Base-by-base conservation (phyloP, 768 basidiomycete genomes). In the Boletus huronensis region DNA sequence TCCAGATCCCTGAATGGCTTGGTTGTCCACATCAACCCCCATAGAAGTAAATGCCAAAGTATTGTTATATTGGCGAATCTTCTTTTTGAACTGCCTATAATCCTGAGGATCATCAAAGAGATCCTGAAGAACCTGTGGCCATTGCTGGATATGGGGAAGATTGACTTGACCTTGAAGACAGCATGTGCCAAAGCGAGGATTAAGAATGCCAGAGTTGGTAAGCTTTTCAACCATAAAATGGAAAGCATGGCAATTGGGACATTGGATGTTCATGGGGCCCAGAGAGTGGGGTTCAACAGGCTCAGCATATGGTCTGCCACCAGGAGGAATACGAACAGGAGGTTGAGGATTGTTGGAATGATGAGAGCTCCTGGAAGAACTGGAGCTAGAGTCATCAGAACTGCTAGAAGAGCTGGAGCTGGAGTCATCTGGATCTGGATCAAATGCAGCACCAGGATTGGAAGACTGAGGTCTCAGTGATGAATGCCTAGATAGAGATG, bases 161-260 rank as follows among this genome's bases (percentile, higher is more conserved):
- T 23, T 1, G 14, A 74, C 60, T 38, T 66, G 58, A 1, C 70
- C 70, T 5, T 64, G 28, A 3, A 67, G 29, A 53, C 72, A 74
- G 23, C 69, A 72, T 1, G 49, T 60, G 0, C 64, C 67, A 64
- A 74, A 74, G 23, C 0, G 0, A 41, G 38, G 41, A 31, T 46
- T 36, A 1, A 0, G 6, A 59, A 44, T 0, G 0, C 11, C 13
- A 5, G 58, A 58, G 0, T 32, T 46, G 0, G 40, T 9, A 0
- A 63, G 52, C 32, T 56, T 64, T 40, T 66, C 60, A 2, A 19
- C 32, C 0, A 39, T 25, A 6, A 67, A 66, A 7, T 67, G 63
- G 0, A 58, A 5, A 7, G 65, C 60, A 60, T 60, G 56, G 10
- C 65, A 67, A 0, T 67, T 17, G 0, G 50, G n/a, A 28, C 59